Percentiles rank a stretch among this genome's conserved stretches.
phyloP scores from a whole-genome alignment of 495 filamentous ascomycete genomes.

The Elasticomyces elasticus region DNA sequence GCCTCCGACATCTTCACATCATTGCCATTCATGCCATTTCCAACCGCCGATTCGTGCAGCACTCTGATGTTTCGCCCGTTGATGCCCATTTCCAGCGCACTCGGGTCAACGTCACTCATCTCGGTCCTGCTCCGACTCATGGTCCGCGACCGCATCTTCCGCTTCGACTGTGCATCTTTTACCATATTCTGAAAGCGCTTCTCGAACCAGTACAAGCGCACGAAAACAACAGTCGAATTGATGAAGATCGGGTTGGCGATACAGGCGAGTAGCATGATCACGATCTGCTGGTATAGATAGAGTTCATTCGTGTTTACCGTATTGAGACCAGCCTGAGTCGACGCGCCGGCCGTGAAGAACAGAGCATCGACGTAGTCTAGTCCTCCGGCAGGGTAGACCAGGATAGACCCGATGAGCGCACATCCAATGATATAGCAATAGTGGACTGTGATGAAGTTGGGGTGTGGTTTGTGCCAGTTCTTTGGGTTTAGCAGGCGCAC shows the following conservation, averaged over 20 bases:
- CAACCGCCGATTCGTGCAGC: constrained; percentile 36
- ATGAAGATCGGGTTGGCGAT: constrained; percentile 76
- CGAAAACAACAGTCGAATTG: constrained; percentile 74
- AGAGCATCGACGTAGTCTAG: constrained; percentile 81
- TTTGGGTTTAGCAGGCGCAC: constrained; percentile 9
- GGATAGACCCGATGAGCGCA: constrained; percentile 59
- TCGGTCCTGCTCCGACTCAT: constrained; percentile 48
- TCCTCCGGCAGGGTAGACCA: constrained; percentile 54
- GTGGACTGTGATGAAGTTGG: constrained; percentile 81
- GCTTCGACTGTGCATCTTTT: constrained; percentile 44
- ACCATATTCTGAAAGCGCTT: constrained; percentile 80
- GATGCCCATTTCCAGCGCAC: constrained; percentile 56
- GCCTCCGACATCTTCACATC: constrained; percentile 7
- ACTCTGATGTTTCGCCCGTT: constrained; percentile 64
- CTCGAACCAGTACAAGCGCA: constrained; percentile 96
- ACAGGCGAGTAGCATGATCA: constrained; percentile 51
- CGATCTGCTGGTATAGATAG: constrained; percentile 62
- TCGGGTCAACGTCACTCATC: constrained; percentile 35
- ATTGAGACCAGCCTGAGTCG: constrained; percentile 89
- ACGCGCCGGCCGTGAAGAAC: constrained; percentile 67
- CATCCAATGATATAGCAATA: constrained; percentile 72
- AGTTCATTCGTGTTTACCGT: constrained; percentile 64
- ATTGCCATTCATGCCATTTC: constrained; percentile 30
- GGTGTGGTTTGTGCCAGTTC: constrained; percentile 39
- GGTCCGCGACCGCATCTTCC: constrained; percentile 40